Conservation (phyloP, 306 rosid genomes). For the Vicia faba region DNA sequence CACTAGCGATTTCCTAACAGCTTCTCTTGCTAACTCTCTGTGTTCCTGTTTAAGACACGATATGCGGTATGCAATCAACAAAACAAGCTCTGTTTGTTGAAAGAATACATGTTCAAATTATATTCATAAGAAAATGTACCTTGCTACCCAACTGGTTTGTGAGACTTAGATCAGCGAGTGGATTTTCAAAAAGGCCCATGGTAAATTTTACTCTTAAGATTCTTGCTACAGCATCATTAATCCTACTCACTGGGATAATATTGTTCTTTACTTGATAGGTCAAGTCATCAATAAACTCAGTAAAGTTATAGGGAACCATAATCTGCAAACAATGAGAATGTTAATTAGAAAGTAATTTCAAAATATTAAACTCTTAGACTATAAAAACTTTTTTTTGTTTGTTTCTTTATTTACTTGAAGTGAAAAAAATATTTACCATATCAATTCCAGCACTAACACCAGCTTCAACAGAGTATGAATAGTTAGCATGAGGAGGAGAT, state of each 20-base stretch:
- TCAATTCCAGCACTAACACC: constrained; percentile 51
- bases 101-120: neutral
- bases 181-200: no score
- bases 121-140: constrained; percentile 33
- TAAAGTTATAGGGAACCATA: constrained; percentile 51
- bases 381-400: neutral
- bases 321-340: constrained; percentile 36
- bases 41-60: constrained; percentile 64
- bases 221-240: constrained; percentile 52
- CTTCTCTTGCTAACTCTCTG: constrained; percentile 87
- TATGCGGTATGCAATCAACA: constrained; percentile 9
- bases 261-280: constrained; percentile 44
- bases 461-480: constrained; percentile 45
- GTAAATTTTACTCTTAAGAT: neutral
- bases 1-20: constrained; percentile 79
- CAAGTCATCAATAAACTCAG: constrained; percentile 46
- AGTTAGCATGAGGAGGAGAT: constrained; percentile 47
- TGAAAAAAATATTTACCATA: constrained; percentile 39
- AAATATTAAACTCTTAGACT: neutral
- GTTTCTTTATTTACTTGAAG: neutral
- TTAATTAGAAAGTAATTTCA: neutral
- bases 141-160: constrained; percentile 44
- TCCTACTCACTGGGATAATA: constrained; percentile 43
- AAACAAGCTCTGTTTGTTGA: no score
- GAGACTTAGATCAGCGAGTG: constrained; percentile 36